Evolutionary conservation across 495 filamentous ascomycete genomes (phyloP), one percentile per base, ranked within the genome.

Genomic region (Neurospora tetrasperma): DNA sequence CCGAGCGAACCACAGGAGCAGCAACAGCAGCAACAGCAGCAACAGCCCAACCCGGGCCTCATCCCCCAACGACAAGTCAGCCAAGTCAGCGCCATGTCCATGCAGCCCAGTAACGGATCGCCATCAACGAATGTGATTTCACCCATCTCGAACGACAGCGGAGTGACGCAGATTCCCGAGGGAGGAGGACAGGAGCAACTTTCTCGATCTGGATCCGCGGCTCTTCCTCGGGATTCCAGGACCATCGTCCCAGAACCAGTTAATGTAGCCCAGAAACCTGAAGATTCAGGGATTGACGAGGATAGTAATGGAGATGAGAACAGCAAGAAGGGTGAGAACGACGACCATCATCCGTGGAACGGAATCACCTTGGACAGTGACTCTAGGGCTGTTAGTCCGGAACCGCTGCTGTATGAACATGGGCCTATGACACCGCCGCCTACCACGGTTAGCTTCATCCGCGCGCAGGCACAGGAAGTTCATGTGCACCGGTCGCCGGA

Each of bases 231-330:
- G 38, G 73, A 74, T 40, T 73, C 54, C 20, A 74, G 76, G 38
- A 69, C 77, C 31, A 73, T 78, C 69, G 82, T 80, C 71, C 79
- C 82, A 5, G 75, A 76, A 23, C 76, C 75, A 10, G 27, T 66
- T 35, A 66, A 18, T 27, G 54, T 66, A 35, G 69, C 46, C 3
- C 76, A 77, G 31, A 43, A 59, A 8, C 42, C 74, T 38, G 14
- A 18, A 9, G 31, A 27, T 4, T 18, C 18, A 7, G 7, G 54
- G 54, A 66, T 35, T 2, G 54, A 35, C 6, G 54, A 66, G 54
- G 54, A 59, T 59, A 11, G 48, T 14, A 11, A 59, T 14, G 20
- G 23, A 20, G 48, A 59, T 59, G 38, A 35, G 31, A 23, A n/a
- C 42, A 18, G 10, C 70, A 66, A 66, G 14, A 38, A 66, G 54